Base-by-base conservation (phyloP, 2,329 filamentous ascomycete species). In the Colletotrichum endophyticum region DNA sequence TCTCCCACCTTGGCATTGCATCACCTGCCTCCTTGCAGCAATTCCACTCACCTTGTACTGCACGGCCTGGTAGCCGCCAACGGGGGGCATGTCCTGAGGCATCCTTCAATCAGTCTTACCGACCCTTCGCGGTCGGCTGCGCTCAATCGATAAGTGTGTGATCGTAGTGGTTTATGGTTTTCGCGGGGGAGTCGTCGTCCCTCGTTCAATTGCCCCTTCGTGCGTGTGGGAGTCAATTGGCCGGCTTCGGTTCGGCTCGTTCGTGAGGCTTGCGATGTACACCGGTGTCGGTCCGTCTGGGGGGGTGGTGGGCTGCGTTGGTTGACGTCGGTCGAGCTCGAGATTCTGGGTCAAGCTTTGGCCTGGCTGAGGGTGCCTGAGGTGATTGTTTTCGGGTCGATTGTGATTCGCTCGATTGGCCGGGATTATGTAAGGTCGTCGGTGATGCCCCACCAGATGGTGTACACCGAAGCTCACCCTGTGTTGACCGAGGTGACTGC, bases 21-120 rank as follows among this genome's bases (percentile, higher is more conserved):
- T 8, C 32, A 27, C 6, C 13, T 32, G 27, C 19, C n/a, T 32
- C 28, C 36, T n/a, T 9, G 6, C 9, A 39, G 32, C 44, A 34
- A 6, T 53, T n/a, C 5, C 77, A 88, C 90, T 83, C 86, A 96
- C 95, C 93, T 98, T 98, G 91, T 98, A 99, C 89, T 99, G 97
- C 80, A 99, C 94, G 86, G 96, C 94, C 86, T 93, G 94, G 88
- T 99, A 99, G 91, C 97, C 97, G 89, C 96, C 97, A 84, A 88
- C 86, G 82, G 97, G 97, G 89, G 97, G 97, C 92, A 99, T 95
- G 91, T 99, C 97, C 91, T 99, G 96, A 89, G 95, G 93, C 96
- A 99, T 98, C 84, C 80, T 93, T 83, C 72, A 77, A 67, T 78
- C 72, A 78, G 77, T 79, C 70, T 59, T 70, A 74, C 74, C 70